phyloP scores from a whole-genome alignment of 1,284 basidiomycete species.

The Leccinum subrobustum region DNA sequence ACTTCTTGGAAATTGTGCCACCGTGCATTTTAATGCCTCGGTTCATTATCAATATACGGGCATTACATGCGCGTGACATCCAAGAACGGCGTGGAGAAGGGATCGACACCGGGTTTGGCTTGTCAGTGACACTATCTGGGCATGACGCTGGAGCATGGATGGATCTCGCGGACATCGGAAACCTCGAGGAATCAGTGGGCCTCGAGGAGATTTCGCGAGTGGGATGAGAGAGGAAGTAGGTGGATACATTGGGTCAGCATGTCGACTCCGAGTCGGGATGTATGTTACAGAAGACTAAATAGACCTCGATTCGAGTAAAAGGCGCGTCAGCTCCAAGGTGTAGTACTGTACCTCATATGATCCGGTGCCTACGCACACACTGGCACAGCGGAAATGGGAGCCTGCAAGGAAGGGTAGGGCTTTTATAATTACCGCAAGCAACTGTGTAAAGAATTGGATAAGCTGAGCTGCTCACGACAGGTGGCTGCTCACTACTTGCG shows the following conservation, averaged over 20 bases:
- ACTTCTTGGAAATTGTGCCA: background rate
- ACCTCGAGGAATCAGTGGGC: background rate
- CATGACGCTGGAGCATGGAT: background rate
- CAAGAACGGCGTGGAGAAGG: background rate
- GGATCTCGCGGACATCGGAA: background rate
- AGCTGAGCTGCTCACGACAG: background rate
- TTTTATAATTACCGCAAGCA: slow-evolving; percentile 45
- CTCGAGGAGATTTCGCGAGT: background rate
- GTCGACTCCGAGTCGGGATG: background rate
- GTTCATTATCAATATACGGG: background rate
- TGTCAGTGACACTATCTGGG: background rate
- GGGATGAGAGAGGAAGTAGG: background rate
- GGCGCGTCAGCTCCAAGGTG: background rate
- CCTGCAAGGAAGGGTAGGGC: slow-evolving; percentile 52
- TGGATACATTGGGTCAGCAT: background rate
- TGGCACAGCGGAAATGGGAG: background rate
- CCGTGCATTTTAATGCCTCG: slow-evolving; percentile 4
- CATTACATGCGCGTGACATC: background rate
- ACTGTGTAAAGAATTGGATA: slow-evolving; percentile 12
- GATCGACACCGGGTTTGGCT: background rate
- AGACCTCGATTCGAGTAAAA: background rate
- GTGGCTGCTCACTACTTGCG: slow-evolving; percentile 39
- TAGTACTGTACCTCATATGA: background rate
- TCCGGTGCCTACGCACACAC: background rate
- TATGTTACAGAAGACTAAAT: background rate